Base-by-base conservation (phyloP, 2,329 filamentous ascomycete species). In the Colletotrichum godetiae region DNA sequence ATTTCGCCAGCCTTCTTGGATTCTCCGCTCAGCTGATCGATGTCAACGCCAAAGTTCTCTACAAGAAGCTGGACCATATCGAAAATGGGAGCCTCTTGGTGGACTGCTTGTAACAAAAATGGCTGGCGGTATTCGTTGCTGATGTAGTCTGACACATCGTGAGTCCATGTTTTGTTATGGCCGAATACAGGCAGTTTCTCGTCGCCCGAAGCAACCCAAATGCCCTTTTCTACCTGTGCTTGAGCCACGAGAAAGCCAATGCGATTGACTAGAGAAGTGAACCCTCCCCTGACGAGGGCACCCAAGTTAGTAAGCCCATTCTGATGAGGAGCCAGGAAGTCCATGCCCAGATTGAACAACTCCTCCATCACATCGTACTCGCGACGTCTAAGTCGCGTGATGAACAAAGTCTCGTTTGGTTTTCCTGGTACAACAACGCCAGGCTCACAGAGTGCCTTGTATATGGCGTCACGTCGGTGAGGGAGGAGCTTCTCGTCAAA, bases 21-120 rank as follows among this genome's bases (percentile, higher is more conserved):
- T 11, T 35, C 4, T 35, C 33, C 33, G 11, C 11, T 3, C 24
- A 55, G 35, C 31, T 76, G 78, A 46, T 83, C 77, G n/a, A 84
- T 60, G 70, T 83, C 77, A 12, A 81, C 79, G 1, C 72, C 73
- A 22, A 80, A 80, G 22, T 77, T 78, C 31, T 82, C 79, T 2
- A 85, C 79, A 8, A 85, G 69, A 3, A 82, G 56, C 12, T 78
- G 78, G 1, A 84, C 75, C 4, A 83, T 77, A 5, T 79, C 77
- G 71, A 84, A 79, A 49, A 83, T 82, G 8, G 83, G 83, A 8
- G 82, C 68, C 4, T 78, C 68, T 49, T 79, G 75, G 12, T 65
- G 37, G 56, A 81, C 79, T 27, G 81, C 81, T 3, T 76, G 59
- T 5, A 78, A 49, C 2, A 82, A 68, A 4, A 79, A 77, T 0